Percentiles rank a stretch among this genome's conserved stretches.
Conservation (phyloP, 306 rosid genomes). For the Vigna hirtella region DNA sequence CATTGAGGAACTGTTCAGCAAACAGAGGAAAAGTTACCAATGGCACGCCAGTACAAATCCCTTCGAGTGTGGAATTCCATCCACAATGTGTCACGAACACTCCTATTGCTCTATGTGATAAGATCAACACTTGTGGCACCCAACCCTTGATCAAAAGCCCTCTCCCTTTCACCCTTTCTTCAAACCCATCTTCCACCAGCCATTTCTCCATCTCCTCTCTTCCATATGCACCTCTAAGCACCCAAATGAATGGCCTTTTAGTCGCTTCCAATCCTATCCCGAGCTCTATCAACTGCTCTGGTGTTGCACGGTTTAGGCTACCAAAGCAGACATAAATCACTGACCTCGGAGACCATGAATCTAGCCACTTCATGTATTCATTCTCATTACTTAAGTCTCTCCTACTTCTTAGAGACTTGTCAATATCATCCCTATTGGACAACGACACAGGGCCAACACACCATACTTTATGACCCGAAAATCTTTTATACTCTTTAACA, state of each 20-base stretch:
- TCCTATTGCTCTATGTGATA: slow-evolving; percentile 58
- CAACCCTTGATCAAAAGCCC: slow-evolving; percentile 61
- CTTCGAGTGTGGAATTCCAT: slow-evolving; percentile 44
- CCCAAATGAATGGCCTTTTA: slow-evolving; percentile 32
- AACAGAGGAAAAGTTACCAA: slow-evolving; percentile 61
- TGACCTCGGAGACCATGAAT: slow-evolving; percentile 42
- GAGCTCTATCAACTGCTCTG: slow-evolving; percentile 54
- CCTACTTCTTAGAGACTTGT: neutral
- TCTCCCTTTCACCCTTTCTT: slow-evolving; percentile 49
- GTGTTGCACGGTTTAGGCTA: slow-evolving; percentile 52
- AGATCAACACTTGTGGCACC: slow-evolving; percentile 63
- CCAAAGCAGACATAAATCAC: slow-evolving; percentile 68
- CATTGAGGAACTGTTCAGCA: slow-evolving; percentile 55
- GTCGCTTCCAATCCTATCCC: slow-evolving; percentile 66
- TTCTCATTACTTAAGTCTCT: neutral
- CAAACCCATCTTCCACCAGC: neutral
- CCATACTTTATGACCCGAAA: slow-evolving; percentile 42
- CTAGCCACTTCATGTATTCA: slow-evolving; percentile 51
- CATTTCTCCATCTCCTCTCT: slow-evolving; percentile 8
- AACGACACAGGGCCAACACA: slow-evolving; percentile 61
- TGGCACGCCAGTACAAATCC: slow-evolving; percentile 54
- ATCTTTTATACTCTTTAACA: slow-evolving; percentile 32
- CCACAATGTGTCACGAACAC: slow-evolving; percentile 62
- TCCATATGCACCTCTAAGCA: slow-evolving; percentile 16
- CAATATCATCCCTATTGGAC: neutral